Evolutionary conservation across 2,329 filamentous ascomycete species (phyloP).

Genomic region (Huntiella abstrusa): DNA sequence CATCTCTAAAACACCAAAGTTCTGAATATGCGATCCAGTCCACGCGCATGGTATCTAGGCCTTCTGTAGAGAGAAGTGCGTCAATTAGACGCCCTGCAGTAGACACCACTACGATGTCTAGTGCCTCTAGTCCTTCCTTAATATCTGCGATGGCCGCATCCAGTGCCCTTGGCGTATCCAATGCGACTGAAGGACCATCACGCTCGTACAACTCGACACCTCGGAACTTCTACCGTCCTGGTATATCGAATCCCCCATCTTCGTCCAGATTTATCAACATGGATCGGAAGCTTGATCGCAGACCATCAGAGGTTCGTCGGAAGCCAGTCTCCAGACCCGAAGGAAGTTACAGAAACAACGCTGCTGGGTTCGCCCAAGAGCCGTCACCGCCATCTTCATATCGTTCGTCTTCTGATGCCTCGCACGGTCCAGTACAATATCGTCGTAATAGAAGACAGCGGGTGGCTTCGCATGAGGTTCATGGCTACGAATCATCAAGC

Average conservation of each 20-base stretch:
- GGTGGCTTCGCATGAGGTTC: background rate
- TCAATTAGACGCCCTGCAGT: slow-evolving; percentile 14
- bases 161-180: slow-evolving; percentile 25
- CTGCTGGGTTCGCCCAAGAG: background rate
- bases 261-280: slow-evolving; percentile 9
- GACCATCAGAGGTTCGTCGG: slow-evolving; percentile 5
- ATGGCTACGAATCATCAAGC: background rate
- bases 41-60: slow-evolving; percentile 25
- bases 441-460: background rate
- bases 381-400: slow-evolving; percentile 4
- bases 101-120: slow-evolving; percentile 20
- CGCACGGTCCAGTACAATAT: background rate
- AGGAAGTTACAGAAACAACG: too few relatives aligned
- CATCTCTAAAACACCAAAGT: background rate
- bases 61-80: slow-evolving; percentile 6
- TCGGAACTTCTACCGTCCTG: slow-evolving; percentile 4
- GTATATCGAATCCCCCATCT: slow-evolving; percentile 6
- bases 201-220: background rate
- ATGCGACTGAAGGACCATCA: too few relatives aligned
- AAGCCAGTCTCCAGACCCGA: slow-evolving; percentile 5
- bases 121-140: slow-evolving; percentile 24
- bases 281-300: slow-evolving; percentile 3
- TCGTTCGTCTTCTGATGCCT: slow-evolving; percentile 9
- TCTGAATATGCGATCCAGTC: slow-evolving; percentile 15
- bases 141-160: slow-evolving; percentile 38